Conservation (phyloP, 345 rosid species). For the Populus nigra region DNA sequence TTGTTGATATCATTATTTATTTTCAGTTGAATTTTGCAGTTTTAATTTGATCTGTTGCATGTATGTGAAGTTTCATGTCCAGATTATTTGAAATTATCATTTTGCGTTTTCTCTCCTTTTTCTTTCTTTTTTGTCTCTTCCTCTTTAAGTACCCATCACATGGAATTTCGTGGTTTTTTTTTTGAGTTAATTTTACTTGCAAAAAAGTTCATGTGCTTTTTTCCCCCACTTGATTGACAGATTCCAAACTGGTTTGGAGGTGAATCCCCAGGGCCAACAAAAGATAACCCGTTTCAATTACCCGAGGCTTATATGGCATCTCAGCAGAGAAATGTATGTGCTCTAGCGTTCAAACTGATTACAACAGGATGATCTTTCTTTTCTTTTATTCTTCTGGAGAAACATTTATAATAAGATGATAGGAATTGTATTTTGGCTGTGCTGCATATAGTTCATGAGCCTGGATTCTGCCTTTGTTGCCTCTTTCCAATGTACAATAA, state of each 20-base stretch:
- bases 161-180: background rate
- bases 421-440: background rate
- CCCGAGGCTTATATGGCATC: constrained; percentile 69
- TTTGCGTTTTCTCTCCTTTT: background rate
- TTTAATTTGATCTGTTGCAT: constrained; percentile 1
- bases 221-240: constrained; percentile 39
- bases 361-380: background rate
- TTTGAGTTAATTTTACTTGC: background rate
- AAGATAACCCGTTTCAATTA: constrained; percentile 81
- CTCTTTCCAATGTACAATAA: background rate
- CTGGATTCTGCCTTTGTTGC: constrained; percentile 6
- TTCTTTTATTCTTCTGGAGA: background rate
- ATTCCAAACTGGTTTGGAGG: constrained; percentile 91
- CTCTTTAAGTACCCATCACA: background rate
- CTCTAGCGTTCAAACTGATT: background rate
- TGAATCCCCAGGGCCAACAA: constrained; percentile 64
- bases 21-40: background rate
- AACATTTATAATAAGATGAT: constrained; percentile 11
- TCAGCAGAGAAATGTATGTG: constrained; percentile 78
- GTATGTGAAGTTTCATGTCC: background rate
- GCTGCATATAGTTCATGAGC: constrained; percentile 2
- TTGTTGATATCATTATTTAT: background rate
- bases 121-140: background rate
- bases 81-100: background rate
- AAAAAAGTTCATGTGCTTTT: background rate